Base-by-base conservation (phyloP, 208 protist species). In the Crithidia expoeki region DNA sequence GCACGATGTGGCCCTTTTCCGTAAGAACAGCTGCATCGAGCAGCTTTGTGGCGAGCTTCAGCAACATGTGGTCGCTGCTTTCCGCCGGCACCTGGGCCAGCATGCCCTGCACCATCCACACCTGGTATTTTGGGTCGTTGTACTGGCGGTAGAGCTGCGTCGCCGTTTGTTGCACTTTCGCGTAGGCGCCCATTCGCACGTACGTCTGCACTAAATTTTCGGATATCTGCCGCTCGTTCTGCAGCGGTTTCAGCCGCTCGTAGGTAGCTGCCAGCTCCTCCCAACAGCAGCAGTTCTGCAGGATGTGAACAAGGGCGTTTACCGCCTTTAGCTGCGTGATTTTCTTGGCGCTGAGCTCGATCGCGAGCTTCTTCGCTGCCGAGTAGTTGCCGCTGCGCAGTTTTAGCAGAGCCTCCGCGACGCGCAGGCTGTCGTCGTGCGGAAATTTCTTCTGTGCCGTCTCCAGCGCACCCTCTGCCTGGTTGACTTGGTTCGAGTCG, bases 171-270 rank as follows among this genome's bases (percentile, higher is more conserved):
- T 94, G 91, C 30, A 74, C 84, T 68, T 80, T 83, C 17, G 79
- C 73, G 81, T 89, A 96, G 40, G 80, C 79, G 2, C 88, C 88
- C 85, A 94, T 90, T 52, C 91, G 81, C 11, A 82, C 81, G 78
- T 93, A 96, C 4, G 84, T 88, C 65, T 93, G 88, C 21, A 92
- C 65, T 32, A 94, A 38, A 55, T 92, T 92, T 62, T 96, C 91
- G n/a, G 68, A 61, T 11, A 82, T 75, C 56, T 77, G 72, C 21
- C 72, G 72, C 42, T 92, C 82, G 59, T 92, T 86, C 52, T 90
- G 84, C 55, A 72, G 44, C 17, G 65, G 77, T 30, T 76, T 80
- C 30, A 88, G 49, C 23, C 86, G 75, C 56, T 93, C 86, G 59
- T 92, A 94, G 17, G 81, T 90, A 11, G 65, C 64, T 0, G 74